phyloP scores from a whole-genome alignment of 495 filamentous ascomycete species.

The Hyaloscypha bicolor region DNA sequence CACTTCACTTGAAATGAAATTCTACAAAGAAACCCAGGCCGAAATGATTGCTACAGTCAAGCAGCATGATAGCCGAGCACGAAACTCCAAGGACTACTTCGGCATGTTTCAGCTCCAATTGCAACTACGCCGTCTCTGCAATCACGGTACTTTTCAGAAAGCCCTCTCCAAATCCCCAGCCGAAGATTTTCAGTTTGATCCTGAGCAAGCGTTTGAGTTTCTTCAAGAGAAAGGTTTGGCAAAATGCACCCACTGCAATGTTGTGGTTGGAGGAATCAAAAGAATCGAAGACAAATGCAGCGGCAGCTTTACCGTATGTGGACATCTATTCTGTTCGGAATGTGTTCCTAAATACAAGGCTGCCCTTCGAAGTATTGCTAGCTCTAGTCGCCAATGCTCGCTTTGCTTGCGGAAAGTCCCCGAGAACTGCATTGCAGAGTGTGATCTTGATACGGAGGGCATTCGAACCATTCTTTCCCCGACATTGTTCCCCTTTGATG shows the following conservation, averaged over 20 bases:
- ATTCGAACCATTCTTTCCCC: slow-evolving; percentile 7
- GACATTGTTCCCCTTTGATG: slow-evolving; percentile 41
- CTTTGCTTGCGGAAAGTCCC: slow-evolving; percentile 16
- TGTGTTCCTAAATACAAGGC: slow-evolving; percentile 32
- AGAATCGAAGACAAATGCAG: slow-evolving; percentile 9
- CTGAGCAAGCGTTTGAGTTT: slow-evolving; percentile 16
- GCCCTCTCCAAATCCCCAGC: slow-evolving; percentile 39
- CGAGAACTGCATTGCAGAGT: slow-evolving; percentile 3
- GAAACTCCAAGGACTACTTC: slow-evolving; percentile 28
- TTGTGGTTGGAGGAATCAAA: neutral
- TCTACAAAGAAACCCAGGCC: slow-evolving; percentile 8
- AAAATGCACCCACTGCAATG: slow-evolving; percentile 13
- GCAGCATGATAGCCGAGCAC: slow-evolving; percentile 1
- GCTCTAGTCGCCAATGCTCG: slow-evolving; percentile 9
- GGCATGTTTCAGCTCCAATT: slow-evolving; percentile 45
- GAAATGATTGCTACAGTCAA: slow-evolving; percentile 1
- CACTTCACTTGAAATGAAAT: slow-evolving; percentile 6
- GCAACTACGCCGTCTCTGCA: slow-evolving; percentile 48
- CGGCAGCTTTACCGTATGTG: slow-evolving; percentile 32
- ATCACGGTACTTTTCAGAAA: slow-evolving; percentile 48
- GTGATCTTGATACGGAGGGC: neutral
- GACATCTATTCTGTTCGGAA: slow-evolving; percentile 37
- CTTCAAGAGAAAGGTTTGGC: slow-evolving; percentile 7
- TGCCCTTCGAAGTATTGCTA: slow-evolving; percentile 1
- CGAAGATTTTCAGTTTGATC: slow-evolving; percentile 9